Base-by-base conservation (phyloP, 1,284 basidiomycete genomes). In the Psilocybe mexicana region DNA sequence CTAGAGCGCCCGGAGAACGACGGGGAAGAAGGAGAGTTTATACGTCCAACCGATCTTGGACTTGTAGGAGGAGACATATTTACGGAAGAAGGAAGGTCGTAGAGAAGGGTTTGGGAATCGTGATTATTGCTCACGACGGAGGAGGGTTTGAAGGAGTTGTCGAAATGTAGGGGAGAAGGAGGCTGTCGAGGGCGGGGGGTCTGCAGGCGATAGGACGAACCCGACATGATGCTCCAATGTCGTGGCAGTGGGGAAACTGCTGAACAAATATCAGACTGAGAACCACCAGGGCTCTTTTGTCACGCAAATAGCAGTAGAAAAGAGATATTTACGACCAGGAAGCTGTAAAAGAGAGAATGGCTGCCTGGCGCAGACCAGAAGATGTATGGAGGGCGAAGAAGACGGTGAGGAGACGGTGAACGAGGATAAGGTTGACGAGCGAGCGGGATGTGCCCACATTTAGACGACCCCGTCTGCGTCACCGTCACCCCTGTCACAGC, bases 11-110 rank as follows among this genome's bases (percentile, higher is more conserved):
- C 70, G 23, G 79, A 69, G 63, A 79, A 81, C n/a, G 80, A 80
- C 23, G 88, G 84, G 6, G 86, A 86, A 1, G 80, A 76, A 11
- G 86, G 85, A 26, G 84, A 85, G 35, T 69, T 65, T 40, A 79
- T 61, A 36, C 74, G 72, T 40, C 63, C 63, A 59, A 70, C 77
- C 26, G 73, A 68, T 62, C 70, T 76, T 30, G 80, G 75, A 63
- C 80, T 81, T 54, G 74, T 79, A 24, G 84, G 81, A 2, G 85
- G 83, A 18, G 75, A 72, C 66, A 79, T 69, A 26, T 82, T 78
- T 25, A 76, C 73, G 3, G 83, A 71, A n/a, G 85, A 80, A 66
- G 88, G 87, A 63, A 90, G 79, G 74, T 90, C 86, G 71, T 91
- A 90, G 73, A 90, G 84, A 69, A 90, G 84, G 49, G 84, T 79